Evolutionary conservation across 2,329 filamentous ascomycete genomes (phyloP).

Genomic region (Alternaria consortialis): DNA sequence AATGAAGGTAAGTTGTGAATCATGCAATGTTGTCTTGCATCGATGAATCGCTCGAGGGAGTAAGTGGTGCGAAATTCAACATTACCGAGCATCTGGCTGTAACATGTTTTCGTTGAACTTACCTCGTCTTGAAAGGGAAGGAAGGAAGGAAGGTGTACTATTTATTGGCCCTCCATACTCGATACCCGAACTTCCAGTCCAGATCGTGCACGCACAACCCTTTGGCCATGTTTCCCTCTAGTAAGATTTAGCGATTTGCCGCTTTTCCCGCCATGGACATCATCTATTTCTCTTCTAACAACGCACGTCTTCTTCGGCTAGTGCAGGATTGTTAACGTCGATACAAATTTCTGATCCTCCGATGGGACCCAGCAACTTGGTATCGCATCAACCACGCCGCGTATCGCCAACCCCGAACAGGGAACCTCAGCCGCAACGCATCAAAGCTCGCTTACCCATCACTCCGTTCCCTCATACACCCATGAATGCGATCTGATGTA

Average conservation of each 20-base stretch:
- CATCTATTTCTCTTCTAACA: not conserved
- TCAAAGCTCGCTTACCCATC: not conserved
- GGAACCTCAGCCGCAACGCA: not conserved
- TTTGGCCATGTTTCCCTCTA: not conserved
- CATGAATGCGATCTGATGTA: not conserved
- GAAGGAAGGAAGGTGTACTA: not conserved
- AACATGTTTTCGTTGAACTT: slow-evolving; percentile 1
- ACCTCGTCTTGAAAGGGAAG: not conserved
- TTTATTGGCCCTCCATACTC: not conserved
- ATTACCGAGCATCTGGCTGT: not conserved
- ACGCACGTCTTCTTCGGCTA: not conserved
- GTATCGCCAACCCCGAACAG: not conserved
- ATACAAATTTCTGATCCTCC: not conserved
- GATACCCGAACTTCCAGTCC: not conserved
- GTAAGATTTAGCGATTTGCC: not conserved
- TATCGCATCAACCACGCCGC: not conserved
- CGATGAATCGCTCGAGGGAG: not conserved
- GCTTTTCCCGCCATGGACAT: not conserved
- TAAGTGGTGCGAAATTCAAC: not conserved
- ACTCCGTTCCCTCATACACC: not conserved
- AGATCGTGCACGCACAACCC: not conserved
- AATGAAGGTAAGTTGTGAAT: slow-evolving; percentile 48
- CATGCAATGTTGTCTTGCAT: not conserved
- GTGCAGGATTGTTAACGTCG: not conserved
- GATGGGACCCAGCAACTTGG: not conserved